Base-by-base conservation (phyloP, 2,329 filamentous ascomycete genomes). In the Periglandula ipomoeae region DNA sequence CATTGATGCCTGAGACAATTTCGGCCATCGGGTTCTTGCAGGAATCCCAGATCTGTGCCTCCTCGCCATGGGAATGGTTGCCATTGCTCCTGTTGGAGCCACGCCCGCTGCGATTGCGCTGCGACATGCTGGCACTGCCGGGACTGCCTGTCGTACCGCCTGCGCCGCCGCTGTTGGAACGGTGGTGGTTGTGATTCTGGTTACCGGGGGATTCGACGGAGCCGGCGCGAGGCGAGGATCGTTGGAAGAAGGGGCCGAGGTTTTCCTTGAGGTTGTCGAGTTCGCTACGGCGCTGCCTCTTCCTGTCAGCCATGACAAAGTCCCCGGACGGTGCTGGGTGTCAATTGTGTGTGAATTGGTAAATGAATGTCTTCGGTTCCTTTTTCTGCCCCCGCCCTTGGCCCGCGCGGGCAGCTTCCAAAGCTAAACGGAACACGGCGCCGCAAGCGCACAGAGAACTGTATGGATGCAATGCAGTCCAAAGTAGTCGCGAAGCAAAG, bases 21-120 rank as follows among this genome's bases (percentile, higher is more conserved):
- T 72, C 70, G 32, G 59, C 56, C 26, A 71, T 58, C 42, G 69
- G 65, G 4, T 56, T 58, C 50, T 71, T 70, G 56, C 63, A 66
- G 1, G 58, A 55, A 30, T 71, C 68, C 70, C 70, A 73, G 5
- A 72, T 64, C 42, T 68, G 62, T 8, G 63, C 66, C 55, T 73
- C 70, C 53, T 73, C 70, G 24, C 70, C 70, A 27, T 70, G 66
- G 7, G 63, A 37, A 30, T 53, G 56, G 52, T 66, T 64, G 23
- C 68, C 67, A 43, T 69, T 71, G 59, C 70, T 72, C 38, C 70
- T 66, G 58, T 68, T 69, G 37, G 67, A 69, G 35, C 68, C 69
- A 52, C 70, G 69, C 46, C 67, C 68, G 56, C 68, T 70, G 48
- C 70, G 67, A 52, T 69, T 70, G 52, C 69, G 64, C 57, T 71